Evolutionary conservation across 2,329 filamentous ascomycete species (phyloP), one percentile per base, ranked within the genome.

Genomic region (Corynespora cassiicola): DNA sequence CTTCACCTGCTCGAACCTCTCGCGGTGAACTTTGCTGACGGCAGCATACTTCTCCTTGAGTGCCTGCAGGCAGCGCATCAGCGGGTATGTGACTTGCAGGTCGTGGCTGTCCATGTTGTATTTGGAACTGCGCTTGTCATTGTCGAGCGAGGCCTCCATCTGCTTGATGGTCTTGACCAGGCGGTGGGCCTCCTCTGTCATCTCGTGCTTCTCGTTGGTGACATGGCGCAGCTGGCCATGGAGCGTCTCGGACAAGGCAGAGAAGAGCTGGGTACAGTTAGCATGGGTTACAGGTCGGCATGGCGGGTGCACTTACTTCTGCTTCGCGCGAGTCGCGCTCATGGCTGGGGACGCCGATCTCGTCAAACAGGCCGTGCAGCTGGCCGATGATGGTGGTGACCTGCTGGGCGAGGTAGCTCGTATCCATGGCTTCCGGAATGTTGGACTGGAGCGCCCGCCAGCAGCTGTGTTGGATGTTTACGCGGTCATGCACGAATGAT

Each of bases 1-100:
- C 72, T 89, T 92, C 43, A 97, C 90, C 75, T 97, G 90, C 64
- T 96, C 91, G 59, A 90, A 96, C 45, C 94, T 86, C 71, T 97
- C 91, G 49, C 84, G 86, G 69, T 99, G 91, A 42, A 94, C 74
- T 63, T 87, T 88, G 71, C 82, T 84, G 53, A 97, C 81, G 34
- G 87, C 83, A 42, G 75, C 77, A 61, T 96, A 87, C 73, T 94
- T 96, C 68, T 96, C 90, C 68, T 90, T 92, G 37, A 99, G 77
- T 12, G 70, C 73, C 61, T 87, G 81, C 45, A 99, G 75, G 66
- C 95, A 99, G 52, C 82, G 80, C 30, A 81, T 84, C 39, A 99
- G 77, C 1, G 94, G 94, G 53, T 85, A 94, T 4, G 90, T 92
- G 61, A 99, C 80, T 54, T 83, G 78, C 26, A 95, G 73, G 38